Evolutionary conservation across 2,329 filamentous ascomycete species (phyloP), one percentile per base, ranked within the genome.

Genomic region (Claviceps sp.): DNA sequence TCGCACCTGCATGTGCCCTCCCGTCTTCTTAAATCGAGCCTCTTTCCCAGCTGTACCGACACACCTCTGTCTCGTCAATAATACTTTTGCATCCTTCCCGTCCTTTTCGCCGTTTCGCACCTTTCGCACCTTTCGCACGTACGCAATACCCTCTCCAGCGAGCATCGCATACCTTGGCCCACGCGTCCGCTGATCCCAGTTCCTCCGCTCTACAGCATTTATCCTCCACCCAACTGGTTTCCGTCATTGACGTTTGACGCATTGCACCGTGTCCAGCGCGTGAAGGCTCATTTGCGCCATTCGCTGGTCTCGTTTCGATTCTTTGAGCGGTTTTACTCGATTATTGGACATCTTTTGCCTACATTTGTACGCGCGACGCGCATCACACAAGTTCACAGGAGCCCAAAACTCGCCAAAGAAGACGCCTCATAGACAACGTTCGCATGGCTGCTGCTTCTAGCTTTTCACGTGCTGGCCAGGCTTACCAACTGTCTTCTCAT

Each of bases 371-470:
- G n/a, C 38, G 17, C n/a, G 30, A 34, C 30, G 30, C 30, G 30
- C 37, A 48, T n/a, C 26, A 47, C 30, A 19, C n/a, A 34, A 14
- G 16, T 7, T n/a, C 13, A 45, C 38, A 30, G 14, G 22, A 45
- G 22, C 7, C 6, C 43, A 8, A 34, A 26, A 45, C 4, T 30
- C 11, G 26, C 44, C 5, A 34, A 34, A 34, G 51, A 55, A 59
- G 52, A 58, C 61, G 37, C 66, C 64, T 52, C 62, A 61, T 42
- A 54, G 51, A 51, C 50, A 50, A 53, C 34, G 55, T 53, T 48
- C 60, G 64, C 56, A 77, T 78, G 74, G 67, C 73, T 55, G 65
- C 70, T 52, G 63, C 72, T 43, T 48, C 53, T 4, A 64, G 67
- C 54, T 76, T 71, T 58, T 60, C 71, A 50, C 63, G 68, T 50